Conservation (phyloP, 306 rosid species). For the Datisca glomerata region DNA sequence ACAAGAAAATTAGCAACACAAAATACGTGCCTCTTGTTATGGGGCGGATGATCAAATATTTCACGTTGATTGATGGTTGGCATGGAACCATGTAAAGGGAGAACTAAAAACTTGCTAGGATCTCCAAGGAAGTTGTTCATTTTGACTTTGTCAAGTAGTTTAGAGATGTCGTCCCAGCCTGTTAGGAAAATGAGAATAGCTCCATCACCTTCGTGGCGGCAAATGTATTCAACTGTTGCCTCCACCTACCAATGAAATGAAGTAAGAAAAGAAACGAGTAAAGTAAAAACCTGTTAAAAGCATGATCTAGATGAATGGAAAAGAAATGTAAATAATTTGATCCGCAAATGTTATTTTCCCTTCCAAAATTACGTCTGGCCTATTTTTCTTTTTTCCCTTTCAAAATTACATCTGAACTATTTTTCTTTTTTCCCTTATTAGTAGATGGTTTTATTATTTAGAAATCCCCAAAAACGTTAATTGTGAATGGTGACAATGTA, state of each 20-base stretch:
- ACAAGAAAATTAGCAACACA: too few species aligned
- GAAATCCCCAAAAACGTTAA: too few species aligned
- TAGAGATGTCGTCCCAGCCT: constrained; percentile 96
- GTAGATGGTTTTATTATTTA: too few species aligned
- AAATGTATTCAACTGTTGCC: constrained; percentile 66
- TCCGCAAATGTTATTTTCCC: too few species aligned
- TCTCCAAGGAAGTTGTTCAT: constrained; percentile 66
- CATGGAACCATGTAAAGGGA: constrained; percentile 95
- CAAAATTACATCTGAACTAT: too few species aligned
- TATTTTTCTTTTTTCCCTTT: too few species aligned
- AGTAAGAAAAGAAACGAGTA: too few species aligned
- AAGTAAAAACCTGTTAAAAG: too few species aligned
- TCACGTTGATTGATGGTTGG: constrained; percentile 85
- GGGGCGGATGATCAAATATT: constrained; percentile 86
- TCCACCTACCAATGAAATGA: constrained; percentile 59
- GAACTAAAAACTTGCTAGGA: constrained; percentile 52
- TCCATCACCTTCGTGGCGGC: constrained; percentile 67
- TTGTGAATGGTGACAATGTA: too few species aligned
- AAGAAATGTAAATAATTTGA: background rate
- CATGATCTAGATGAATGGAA: background rate
- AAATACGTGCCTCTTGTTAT: constrained; percentile 62
- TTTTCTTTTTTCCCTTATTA: too few species aligned
- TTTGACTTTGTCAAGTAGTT: constrained; percentile 67
- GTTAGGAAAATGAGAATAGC: constrained; percentile 92
- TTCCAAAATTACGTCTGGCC: too few species aligned